These are phyloP conservation scores for Myxozyma geophila DNA, from an alignment of 805 yeast species.

Conservation along the genomic window DNA sequence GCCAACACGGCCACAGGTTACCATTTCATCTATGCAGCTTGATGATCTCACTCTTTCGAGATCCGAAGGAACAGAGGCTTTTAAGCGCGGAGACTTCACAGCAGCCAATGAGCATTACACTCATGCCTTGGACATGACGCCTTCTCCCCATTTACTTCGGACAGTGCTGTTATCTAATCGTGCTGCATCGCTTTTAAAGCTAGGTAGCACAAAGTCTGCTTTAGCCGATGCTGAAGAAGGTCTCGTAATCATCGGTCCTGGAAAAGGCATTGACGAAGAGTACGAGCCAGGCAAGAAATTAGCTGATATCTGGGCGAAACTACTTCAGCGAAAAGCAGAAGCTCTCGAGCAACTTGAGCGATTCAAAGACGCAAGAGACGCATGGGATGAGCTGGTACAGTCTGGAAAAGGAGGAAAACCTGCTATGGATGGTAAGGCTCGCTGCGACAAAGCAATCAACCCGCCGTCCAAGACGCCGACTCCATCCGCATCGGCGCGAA, in stretches of 20 bases:
- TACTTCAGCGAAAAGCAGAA: conserved; percentile 75
- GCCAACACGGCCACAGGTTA: conserved; percentile 37
- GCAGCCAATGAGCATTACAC: conserved; percentile 66
- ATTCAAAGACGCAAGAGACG: conserved; percentile 62
- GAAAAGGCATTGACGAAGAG: conserved; percentile 49
- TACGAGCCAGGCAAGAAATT: conserved; percentile 58
- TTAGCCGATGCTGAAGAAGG: conserved; percentile 55
- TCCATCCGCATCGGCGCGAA: conserved; percentile 25
- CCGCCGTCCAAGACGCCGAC: conserved; percentile 53
- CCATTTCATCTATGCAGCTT: conserved; percentile 42
- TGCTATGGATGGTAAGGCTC: conserved; percentile 77
- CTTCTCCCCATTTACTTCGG: conserved; percentile 64
- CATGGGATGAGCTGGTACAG: conserved; percentile 66
- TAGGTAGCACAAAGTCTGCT: conserved; percentile 69
- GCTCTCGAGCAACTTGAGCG: conserved; percentile 79
- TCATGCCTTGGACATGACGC: conserved; percentile 60
- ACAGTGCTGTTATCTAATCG: conserved; percentile 77
- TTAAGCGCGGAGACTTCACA: conserved; percentile 81
- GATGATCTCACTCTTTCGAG: conserved; percentile 43
- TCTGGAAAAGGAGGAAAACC: conserved; percentile 68
- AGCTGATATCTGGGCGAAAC: conserved; percentile 74
- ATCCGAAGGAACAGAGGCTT: conserved; percentile 61
- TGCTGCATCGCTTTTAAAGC: conserved; percentile 65
- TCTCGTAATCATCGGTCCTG: conserved; percentile 48
- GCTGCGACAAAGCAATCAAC: conserved; percentile 69